Base-by-base conservation (phyloP, 176 grass and related monocot genomes). In the Hsuehochloa calcarea region DNA sequence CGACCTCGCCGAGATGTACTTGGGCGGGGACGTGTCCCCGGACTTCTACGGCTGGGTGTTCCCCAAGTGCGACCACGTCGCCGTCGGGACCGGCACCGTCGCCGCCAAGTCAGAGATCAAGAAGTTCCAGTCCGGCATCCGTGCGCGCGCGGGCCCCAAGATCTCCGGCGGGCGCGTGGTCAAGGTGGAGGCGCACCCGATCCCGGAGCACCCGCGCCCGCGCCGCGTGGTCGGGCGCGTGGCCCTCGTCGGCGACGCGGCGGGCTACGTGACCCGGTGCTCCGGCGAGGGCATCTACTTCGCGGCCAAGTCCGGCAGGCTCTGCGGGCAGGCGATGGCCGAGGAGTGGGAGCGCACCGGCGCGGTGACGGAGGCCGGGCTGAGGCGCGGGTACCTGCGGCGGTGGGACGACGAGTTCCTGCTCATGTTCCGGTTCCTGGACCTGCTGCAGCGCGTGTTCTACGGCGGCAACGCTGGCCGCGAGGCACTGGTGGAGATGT, bases 31-130 rank as follows among this genome's bases (percentile, higher is more conserved):
- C 89, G 93, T 98, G 15, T 95, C 96, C 3, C 96, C 93, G 10
- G 96, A 98, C 77, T 98, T 95, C 89, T 98, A 98, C 80, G 96
- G 79, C 26, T 98, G 96, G 91, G 96, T 98, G 61, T 98, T 98
- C 89, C 96, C 96, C 69, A 95, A 94, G 71, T 95, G 96, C 84
- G 96, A 98, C 83, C 96, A 98, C 79, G 93, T 98, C 11, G 93
- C 96, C 55, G 96, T 98, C 35, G 96, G 96, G 22, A 98, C 93
- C 9, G 91, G 91, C 41, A 98, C 96, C 4, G 86, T 90, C 23
- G 70, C 64, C 44, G 88, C 91, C 74, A 98, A 98, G 88, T 77
- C 86, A 45, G 87, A 91, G 4, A 94, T 98, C 63, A 95, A 95
- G 86, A 83, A 75, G 39, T 52, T 93, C 15, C 96, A 98, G 82